phyloP scores from a whole-genome alignment of 75 land plant species.

The Picea sitchensis region DNA sequence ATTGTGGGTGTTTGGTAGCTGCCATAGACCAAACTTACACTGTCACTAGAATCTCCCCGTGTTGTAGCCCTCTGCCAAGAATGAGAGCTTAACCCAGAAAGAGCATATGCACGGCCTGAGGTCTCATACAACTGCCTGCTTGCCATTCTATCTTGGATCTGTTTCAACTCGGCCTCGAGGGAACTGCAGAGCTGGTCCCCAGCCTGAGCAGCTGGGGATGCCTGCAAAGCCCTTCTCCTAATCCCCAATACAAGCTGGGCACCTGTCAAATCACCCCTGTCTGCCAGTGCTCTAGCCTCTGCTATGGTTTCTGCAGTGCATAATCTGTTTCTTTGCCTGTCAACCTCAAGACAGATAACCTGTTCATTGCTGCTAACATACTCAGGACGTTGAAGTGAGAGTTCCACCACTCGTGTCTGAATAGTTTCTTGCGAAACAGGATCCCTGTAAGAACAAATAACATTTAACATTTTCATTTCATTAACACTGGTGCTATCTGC shows the following conservation, averaged over 20 bases:
- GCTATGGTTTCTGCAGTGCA: conserved; percentile 62
- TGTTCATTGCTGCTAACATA: not conserved
- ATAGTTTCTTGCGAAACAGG: conserved; percentile 53
- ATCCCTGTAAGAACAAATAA: conserved; percentile 55
- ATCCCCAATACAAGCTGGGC: conserved; percentile 51
- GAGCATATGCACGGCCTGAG: conserved; percentile 79
- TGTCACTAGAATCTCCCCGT: conserved; percentile 70
- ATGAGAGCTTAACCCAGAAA: conserved; percentile 90
- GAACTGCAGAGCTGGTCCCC: conserved; percentile 61
- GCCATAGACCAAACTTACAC: conserved; percentile 37
- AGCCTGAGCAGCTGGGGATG: conserved; percentile 31
- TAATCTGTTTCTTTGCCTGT: conserved; percentile 61
- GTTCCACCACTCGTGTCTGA: conserved; percentile 16
- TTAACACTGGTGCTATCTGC: not conserved
- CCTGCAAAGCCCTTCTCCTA: conserved; percentile 30
- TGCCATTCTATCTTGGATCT: conserved; percentile 84
- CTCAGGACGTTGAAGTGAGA: conserved; percentile 46
- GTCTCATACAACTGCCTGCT: conserved; percentile 65
- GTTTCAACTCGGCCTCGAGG: conserved; percentile 69
- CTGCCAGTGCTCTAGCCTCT: conserved; percentile 63
- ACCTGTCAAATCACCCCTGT: conserved; percentile 50
- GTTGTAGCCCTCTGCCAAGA: conserved; percentile 90
- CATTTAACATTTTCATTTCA: conserved; percentile 43
- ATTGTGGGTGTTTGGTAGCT: conserved; percentile 84
- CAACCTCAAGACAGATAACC: conserved; percentile 59